Evolutionary conservation across 352 stramenopile genomes (phyloP), one percentile per base, ranked within the genome.

Genomic region (Phytopythium vexans): DNA sequence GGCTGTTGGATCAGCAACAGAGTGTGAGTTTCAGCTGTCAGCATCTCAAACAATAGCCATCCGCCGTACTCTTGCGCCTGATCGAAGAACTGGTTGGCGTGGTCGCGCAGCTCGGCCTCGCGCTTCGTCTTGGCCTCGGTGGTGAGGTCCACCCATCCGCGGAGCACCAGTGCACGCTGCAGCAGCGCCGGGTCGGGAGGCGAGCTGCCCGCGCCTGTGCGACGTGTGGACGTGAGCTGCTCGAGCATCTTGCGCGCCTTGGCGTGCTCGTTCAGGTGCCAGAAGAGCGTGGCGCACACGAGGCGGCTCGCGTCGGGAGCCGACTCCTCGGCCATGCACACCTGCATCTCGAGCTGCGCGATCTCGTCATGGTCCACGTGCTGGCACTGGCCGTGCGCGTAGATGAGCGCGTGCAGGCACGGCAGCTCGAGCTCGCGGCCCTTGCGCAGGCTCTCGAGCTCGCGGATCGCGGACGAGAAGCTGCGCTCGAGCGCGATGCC

Each of bases 371-470:
- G 74, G 49, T 92, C 82, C 3, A 92, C 71, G 37, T 88, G 62
- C 58, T 90, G 88, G 67, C 81, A 90, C 35, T 79, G 72, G 44
- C 76, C 83, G 49, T 92, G 82, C 5, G 82, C 81, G 50, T 72
- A 89, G 16, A 95, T 78, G 15, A 94, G 64, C 16, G 84, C 84
- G 41, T 92, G 78, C 14, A 92, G 72, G 64, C 78, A 92, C 16
- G 82, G 77, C 10, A 92, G 60, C 52, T 92, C 82, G 9, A 92
- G 74, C n/a, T 92, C 80, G 49, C 78, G 82, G 8, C 47, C 62
- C 67, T 76, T 77, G 52, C 88, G 89, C 31, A 96, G 69, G 54
- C 66, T 82, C 50, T 96, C 89, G 16, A 96, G 68, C 41, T 94
- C 77, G 34, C 87, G 86, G 58, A 97, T 93, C 34, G 82, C 84